Conservation (phyloP, 805 yeast genomes). For the Dipodascus albidus region DNA sequence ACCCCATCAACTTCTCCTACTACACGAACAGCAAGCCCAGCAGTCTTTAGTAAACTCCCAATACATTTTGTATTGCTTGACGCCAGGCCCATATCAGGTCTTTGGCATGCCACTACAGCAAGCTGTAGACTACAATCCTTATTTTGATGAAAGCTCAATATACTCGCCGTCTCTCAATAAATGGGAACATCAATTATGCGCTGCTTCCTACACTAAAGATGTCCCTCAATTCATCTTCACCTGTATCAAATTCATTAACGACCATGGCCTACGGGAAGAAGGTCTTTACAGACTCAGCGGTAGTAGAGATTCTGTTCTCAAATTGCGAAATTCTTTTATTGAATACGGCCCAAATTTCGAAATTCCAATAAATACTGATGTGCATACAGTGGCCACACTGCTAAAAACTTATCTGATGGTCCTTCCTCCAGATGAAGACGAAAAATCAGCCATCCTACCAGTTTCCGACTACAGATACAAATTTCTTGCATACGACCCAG, state of each 20-base stretch:
- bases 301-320: constrained; percentile 14
- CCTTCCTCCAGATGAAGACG: constrained; percentile 19
- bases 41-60: neutral
- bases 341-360: constrained; percentile 13
- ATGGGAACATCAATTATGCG: constrained; percentile 7
- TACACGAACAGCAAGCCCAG: neutral
- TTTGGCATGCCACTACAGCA: constrained; percentile 13
- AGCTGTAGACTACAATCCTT: constrained; percentile 8
- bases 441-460: constrained; percentile 11
- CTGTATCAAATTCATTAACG: constrained; percentile 13
- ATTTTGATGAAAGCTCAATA: constrained; percentile 6
- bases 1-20: neutral
- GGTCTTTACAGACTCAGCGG: constrained; percentile 24
- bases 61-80: neutral
- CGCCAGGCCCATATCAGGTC: constrained; percentile 6
- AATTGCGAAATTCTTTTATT: constrained; percentile 14
- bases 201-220: constrained; percentile 6
- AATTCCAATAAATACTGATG: constrained; percentile 17
- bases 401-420: constrained; percentile 20
- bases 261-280: constrained; percentile 21
- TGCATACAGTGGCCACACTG: constrained; percentile 22
- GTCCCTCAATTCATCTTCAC: constrained; percentile 13
- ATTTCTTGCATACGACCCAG: neutral
- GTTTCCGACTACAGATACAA: constrained; percentile 3
- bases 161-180: constrained; percentile 3